Evolutionary conservation across 2,329 filamentous ascomycete species (phyloP).

Genomic region (Diaporthe sp.): DNA sequence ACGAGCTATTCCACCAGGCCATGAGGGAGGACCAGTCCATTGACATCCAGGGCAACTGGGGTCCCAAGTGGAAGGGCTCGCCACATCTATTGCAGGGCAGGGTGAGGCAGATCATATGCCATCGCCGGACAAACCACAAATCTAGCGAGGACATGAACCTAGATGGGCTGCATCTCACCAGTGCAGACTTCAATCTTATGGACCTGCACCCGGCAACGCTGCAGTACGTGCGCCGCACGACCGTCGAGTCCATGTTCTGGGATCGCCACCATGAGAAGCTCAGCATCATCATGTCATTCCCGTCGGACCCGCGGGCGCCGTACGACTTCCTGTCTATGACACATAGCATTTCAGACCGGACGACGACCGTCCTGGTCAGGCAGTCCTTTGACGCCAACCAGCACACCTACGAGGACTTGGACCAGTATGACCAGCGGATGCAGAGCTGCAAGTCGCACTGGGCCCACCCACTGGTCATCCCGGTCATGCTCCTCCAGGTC

Average conservation of each 20-base stretch:
- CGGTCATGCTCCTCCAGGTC: conserved; percentile 60
- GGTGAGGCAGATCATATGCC: conserved; percentile 54
- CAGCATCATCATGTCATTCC: conserved; percentile 59
- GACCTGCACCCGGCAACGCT: conserved; percentile 55
- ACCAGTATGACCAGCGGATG: conserved; percentile 60
- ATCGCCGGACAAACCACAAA: conserved; percentile 48
- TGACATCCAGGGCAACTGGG: conserved; percentile 45
- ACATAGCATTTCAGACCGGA: conserved; percentile 54
- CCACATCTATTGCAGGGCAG: conserved; percentile 48
- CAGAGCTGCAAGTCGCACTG: conserved; percentile 59
- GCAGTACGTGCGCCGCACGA: conserved; percentile 54
- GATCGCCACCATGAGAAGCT: conserved; percentile 52
- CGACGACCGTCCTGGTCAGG: conserved; percentile 56
- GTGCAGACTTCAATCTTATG: conserved; percentile 50
- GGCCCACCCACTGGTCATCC: conserved; percentile 59
- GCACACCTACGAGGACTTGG: conserved; percentile 57
- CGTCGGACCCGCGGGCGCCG: conserved; percentile 57
- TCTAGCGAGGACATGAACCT: conserved; percentile 45
- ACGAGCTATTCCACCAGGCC: conserved; percentile 49
- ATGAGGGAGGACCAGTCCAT: conserved; percentile 48
- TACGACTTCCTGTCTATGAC: conserved; percentile 62
- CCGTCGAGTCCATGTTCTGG: conserved; percentile 56
- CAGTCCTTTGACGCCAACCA: conserved; percentile 57
- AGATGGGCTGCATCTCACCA: conserved; percentile 53
- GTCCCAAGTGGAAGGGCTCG: conserved; percentile 10